Evolutionary conservation across 129 eudicot species (phyloP).

Genomic region (Ambrosia artemisiifolia): DNA sequence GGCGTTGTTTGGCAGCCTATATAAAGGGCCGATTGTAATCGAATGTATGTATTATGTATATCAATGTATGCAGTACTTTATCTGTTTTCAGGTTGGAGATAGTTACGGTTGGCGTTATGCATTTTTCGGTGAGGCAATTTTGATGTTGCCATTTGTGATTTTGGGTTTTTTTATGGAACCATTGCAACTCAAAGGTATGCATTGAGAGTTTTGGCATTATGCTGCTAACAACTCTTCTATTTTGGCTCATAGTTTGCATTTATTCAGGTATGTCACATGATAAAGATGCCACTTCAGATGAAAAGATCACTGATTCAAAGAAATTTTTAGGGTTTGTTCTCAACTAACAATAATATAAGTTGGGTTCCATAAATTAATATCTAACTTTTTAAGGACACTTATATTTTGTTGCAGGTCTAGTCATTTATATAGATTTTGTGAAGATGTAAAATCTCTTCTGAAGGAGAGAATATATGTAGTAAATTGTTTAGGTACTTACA

Average conservation of each 20-base stretch:
- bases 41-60: too few relatives aligned
- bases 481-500: constrained; percentile 68
- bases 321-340: constrained; percentile 38
- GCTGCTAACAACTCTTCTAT: background rate
- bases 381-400: background rate
- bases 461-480: constrained; percentile 62
- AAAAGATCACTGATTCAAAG: constrained; percentile 27
- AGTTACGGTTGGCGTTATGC: constrained; percentile 67
- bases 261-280: constrained; percentile 25
- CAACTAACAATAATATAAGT: background rate
- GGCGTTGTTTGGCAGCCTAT: too few relatives aligned
- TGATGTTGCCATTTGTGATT: constrained; percentile 81
- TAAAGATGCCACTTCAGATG: constrained; percentile 27
- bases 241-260: constrained; percentile 7
- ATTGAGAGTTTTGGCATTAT: background rate
- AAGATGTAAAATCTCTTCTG: constrained; percentile 64
- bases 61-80: too few relatives aligned
- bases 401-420: constrained; percentile 40
- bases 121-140: constrained; percentile 62
- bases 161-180: constrained; percentile 84
- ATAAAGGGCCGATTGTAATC: too few relatives aligned
- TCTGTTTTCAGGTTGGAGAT: constrained; percentile 52
- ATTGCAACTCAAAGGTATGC: constrained; percentile 65
- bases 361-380: background rate
- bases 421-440: constrained; percentile 36